phyloP scores from a whole-genome alignment of 495 filamentous ascomycete genomes.

The Penicillium dipodomyicola region DNA sequence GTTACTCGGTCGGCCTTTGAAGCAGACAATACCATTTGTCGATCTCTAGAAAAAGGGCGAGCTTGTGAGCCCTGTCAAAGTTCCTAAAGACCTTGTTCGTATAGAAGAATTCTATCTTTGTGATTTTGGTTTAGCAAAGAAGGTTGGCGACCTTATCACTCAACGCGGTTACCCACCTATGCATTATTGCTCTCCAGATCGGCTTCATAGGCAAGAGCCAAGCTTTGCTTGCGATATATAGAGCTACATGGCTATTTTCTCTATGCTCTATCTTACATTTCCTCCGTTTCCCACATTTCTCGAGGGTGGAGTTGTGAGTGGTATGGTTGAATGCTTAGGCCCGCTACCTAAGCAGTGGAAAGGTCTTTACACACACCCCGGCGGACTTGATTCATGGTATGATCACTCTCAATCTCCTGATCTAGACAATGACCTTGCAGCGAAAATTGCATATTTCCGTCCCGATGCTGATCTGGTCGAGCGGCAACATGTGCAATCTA shows the following conservation, averaged over 20 bases:
- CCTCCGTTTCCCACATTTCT: slow-evolving; percentile 15
- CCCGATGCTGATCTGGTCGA: too few relatives aligned
- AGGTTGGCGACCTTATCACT: slow-evolving; percentile 15
- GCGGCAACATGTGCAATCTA: too few relatives aligned
- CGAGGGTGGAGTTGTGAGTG: slow-evolving; percentile 13
- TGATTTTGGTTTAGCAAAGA: slow-evolving; percentile 48
- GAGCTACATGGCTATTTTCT: slow-evolving; percentile 19
- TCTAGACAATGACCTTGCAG: too few relatives aligned
- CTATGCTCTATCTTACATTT: slow-evolving; percentile 16
- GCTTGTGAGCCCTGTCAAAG: slow-evolving; percentile 18
- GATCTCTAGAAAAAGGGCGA: slow-evolving; percentile 20
- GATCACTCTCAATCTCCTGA: too few relatives aligned
- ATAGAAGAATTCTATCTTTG: slow-evolving; percentile 51
- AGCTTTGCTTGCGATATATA: slow-evolving; percentile 20
- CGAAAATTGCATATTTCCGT: too few relatives aligned
- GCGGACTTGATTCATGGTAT: too few relatives aligned
- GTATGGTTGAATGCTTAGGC: slow-evolving; percentile 19
- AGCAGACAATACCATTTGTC: slow-evolving; percentile 19
- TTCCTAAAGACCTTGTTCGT: slow-evolving; percentile 16
- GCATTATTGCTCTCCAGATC: slow-evolving; percentile 20
- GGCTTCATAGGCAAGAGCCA: slow-evolving; percentile 14
- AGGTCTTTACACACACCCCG: not conserved
- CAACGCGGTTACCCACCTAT: slow-evolving; percentile 14
- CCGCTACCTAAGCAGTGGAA: slow-evolving; percentile 17
- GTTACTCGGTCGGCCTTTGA: slow-evolving; percentile 27